Evolutionary conservation across 345 rosid genomes (phyloP).

Genomic region (Limnanthes douglasii): DNA sequence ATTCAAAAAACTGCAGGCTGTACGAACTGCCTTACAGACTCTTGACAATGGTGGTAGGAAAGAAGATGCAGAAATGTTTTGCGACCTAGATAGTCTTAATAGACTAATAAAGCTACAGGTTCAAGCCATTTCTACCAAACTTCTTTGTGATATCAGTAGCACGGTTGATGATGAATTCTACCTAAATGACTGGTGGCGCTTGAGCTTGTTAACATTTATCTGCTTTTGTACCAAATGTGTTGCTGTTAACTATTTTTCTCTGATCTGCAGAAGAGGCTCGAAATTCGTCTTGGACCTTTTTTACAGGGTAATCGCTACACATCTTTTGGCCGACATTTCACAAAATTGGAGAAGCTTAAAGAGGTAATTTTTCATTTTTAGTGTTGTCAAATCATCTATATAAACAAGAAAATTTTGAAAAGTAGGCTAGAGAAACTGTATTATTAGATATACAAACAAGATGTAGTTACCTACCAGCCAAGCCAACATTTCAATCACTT

Average conservation of each 20-base stretch:
- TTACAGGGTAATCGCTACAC: slow-evolving; percentile 45
- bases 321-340: slow-evolving; percentile 70
- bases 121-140: slow-evolving; percentile 8
- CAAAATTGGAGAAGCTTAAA: slow-evolving; percentile 36
- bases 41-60: slow-evolving; percentile 27
- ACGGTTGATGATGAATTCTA: too few relatives aligned
- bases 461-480: too few relatives aligned
- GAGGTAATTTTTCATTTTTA: slow-evolving; percentile 38
- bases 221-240: too few relatives aligned
- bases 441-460: too few relatives aligned
- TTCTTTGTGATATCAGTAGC: too few relatives aligned
- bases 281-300: slow-evolving; percentile 49
- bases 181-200: too few relatives aligned
- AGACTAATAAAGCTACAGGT: slow-evolving; percentile 40
- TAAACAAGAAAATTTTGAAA: too few relatives aligned
- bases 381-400: too few relatives aligned
- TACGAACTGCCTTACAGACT: slow-evolving; percentile 34
- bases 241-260: too few relatives aligned
- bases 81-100: slow-evolving; percentile 30
- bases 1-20: slow-evolving; percentile 58
- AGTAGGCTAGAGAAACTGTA: too few relatives aligned
- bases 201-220: too few relatives aligned
- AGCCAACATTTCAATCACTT: too few relatives aligned
- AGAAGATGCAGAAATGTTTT: slow-evolving; percentile 42
- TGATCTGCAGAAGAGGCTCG: slow-evolving; percentile 32